Evolutionary conservation across 1,284 basidiomycete species (phyloP).

Genomic region (Ustanciosporium gigantosporum): DNA sequence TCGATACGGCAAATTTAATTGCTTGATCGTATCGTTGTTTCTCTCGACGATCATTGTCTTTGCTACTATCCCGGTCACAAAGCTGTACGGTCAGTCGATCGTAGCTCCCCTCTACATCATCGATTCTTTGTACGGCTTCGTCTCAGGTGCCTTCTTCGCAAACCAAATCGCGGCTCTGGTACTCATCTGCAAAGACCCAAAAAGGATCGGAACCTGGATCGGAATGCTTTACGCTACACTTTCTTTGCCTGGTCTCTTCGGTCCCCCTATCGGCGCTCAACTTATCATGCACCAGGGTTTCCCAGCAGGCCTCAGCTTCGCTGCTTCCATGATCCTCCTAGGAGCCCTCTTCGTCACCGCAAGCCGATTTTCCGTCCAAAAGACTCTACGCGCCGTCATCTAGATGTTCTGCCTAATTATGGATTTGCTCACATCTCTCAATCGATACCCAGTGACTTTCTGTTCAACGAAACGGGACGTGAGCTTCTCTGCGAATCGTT

Average conservation of each 20-base stretch:
- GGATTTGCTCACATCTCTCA: too few relatives aligned
- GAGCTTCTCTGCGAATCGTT: not conserved
- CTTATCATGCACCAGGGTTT: conserved; percentile 7
- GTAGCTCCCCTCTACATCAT: conserved; percentile 6
- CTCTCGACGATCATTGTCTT: conserved; percentile 6
- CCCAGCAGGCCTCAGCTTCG: conserved; percentile 6
- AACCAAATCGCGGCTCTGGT: conserved; percentile 5
- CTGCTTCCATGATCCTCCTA: conserved; percentile 3
- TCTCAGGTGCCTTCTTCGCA: conserved; percentile 11
- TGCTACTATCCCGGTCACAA: conserved; percentile 4
- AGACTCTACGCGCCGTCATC: not conserved
- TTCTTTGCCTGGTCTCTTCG: conserved; percentile 11
- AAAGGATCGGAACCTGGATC: conserved; percentile 13
- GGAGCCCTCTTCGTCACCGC: conserved; percentile 6
- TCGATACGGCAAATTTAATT: conserved; percentile 7
- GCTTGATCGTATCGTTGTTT: conserved; percentile 3
- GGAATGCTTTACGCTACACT: conserved; percentile 11
- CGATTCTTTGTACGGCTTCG: conserved; percentile 6
- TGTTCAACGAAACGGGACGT: too few relatives aligned
- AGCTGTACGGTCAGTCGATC: conserved; percentile 2
- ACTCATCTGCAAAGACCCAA: conserved; percentile 6
- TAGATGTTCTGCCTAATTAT: not conserved
- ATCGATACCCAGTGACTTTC: too few relatives aligned
- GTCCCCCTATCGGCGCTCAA: conserved; percentile 6
- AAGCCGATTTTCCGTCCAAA: conserved; percentile 1